These are phyloP conservation scores for Sporisorium reilianum DNA, from an alignment of 1,284 basidiomycete species.

Conservation along the genomic window DNA sequence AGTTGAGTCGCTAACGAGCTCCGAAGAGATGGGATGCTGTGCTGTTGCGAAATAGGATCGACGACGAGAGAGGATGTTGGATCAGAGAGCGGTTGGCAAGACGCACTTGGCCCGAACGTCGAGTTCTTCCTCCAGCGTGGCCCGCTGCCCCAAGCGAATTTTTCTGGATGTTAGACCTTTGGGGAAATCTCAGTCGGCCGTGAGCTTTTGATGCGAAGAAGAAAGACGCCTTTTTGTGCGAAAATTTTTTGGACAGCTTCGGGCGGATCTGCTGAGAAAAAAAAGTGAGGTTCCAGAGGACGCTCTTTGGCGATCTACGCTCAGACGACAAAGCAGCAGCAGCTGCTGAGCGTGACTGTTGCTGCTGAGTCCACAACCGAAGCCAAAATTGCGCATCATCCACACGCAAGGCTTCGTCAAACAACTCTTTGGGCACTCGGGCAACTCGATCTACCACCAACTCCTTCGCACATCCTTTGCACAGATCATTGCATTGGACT, in stretches of 20 bases:
- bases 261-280: constrained; percentile 3
- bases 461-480: constrained; percentile 4
- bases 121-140: constrained; percentile 35
- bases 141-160: neutral
- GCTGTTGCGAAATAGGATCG: neutral
- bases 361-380: neutral
- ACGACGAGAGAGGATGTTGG: constrained; percentile 1
- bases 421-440: too few species aligned
- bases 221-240: constrained; percentile 2
- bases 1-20: neutral
- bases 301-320: constrained; percentile 15
- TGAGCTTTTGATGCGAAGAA: constrained; percentile 9
- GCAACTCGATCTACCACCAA: constrained; percentile 6
- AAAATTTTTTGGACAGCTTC: constrained; percentile 29
- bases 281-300: neutral
- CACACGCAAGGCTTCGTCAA: neutral
- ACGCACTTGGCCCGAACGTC: constrained; percentile 31
- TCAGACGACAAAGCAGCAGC: constrained; percentile 29
- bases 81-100: neutral
- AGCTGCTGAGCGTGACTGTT: too few species aligned
- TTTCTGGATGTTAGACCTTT: neutral
- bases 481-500: neutral
- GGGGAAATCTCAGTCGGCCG: constrained; percentile 27
- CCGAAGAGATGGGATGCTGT: neutral
- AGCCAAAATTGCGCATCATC: constrained; percentile 1